These are phyloP conservation scores for Botrytis galanthina DNA, from an alignment of 2,329 filamentous ascomycete genomes.

Conservation along the genomic window DNA sequence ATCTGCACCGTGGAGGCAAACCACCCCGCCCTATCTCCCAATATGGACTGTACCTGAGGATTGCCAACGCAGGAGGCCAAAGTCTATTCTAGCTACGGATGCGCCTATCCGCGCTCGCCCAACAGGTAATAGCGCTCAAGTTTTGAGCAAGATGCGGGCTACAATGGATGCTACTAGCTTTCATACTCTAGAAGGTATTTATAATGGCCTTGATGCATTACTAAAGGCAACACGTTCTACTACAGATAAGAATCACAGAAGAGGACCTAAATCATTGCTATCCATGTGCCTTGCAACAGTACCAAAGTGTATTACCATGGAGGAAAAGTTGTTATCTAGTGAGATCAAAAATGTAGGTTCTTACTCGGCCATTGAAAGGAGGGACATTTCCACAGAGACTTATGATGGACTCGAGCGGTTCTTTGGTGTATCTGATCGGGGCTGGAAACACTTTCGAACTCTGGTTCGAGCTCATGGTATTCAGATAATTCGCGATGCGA, in stretches of 20 bases:
- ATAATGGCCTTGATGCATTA: conserved; percentile 46
- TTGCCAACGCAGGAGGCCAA: background rate
- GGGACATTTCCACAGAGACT: conserved; percentile 45
- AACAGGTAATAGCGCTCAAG: conserved; percentile 27
- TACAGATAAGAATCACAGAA: conserved; percentile 23
- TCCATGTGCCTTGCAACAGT: conserved; percentile 50
- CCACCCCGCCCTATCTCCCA: background rate
- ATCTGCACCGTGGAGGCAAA: background rate
- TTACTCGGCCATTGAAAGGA: conserved; percentile 35
- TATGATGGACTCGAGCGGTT: conserved; percentile 49
- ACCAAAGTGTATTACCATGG: conserved; percentile 47
- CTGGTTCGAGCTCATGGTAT: conserved; percentile 50
- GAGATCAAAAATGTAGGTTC: conserved; percentile 43
- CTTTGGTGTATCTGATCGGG: conserved; percentile 42
- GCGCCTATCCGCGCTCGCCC: background rate
- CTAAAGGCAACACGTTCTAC: conserved; percentile 42
- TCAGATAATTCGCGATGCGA: conserved; percentile 44
- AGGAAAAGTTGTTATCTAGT: conserved; percentile 45
- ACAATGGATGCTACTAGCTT: conserved; percentile 37
- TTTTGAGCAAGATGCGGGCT: conserved; percentile 40
- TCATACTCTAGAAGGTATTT: conserved; percentile 46
- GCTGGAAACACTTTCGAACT: conserved; percentile 48
- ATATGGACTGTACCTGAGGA: background rate
- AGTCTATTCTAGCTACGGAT: background rate
- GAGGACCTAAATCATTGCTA: conserved; percentile 45